A percentile compares a stretch with the other conserved stretches of the same genome.
Conservation (phyloP, 139 green algal genomes). For the Trebouxia sp. region DNA sequence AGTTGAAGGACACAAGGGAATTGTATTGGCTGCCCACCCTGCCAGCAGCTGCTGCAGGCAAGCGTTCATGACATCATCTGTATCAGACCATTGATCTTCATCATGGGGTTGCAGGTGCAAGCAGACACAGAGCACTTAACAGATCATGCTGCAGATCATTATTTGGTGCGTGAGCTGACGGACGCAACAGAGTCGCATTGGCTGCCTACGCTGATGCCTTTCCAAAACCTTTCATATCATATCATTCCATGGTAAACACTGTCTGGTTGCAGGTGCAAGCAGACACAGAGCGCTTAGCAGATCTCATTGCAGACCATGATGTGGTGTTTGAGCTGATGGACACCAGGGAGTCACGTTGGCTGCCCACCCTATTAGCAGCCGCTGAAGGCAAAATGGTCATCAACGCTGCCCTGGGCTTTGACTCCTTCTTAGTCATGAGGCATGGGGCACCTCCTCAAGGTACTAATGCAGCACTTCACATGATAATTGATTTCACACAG, state of each 20-base stretch:
- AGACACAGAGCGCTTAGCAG: constrained; percentile 52
- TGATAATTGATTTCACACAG: background rate
- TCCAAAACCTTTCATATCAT: too few relatives aligned
- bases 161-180: too few relatives aligned
- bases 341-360: constrained; percentile 90
- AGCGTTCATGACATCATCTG: too few relatives aligned
- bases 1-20: too few relatives aligned
- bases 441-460: constrained; percentile 52
- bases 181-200: too few relatives aligned
- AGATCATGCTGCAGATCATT: too few relatives aligned
- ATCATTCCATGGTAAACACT: too few relatives aligned
- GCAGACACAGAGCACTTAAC: too few relatives aligned
- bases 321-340: constrained; percentile 95
- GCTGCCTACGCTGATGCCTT: too few relatives aligned
- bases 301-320: constrained; percentile 74
- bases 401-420: constrained; percentile 93
- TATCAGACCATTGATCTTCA: too few relatives aligned
- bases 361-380: constrained; percentile 87
- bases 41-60: too few relatives aligned
- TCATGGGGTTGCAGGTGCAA: constrained; percentile 36
- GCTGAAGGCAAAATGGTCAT: constrained; percentile 74
- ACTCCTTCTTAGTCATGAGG: constrained; percentile 85
- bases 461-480: background rate
- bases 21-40: too few relatives aligned
- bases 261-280: constrained; percentile 31